A percentile compares a stretch with the other conserved stretches of the same genome.
These are phyloP conservation scores for Cutaneotrichosporon cutaneum DNA, from an alignment of 1,284 basidiomycete genomes.

Conservation along the genomic window DNA sequence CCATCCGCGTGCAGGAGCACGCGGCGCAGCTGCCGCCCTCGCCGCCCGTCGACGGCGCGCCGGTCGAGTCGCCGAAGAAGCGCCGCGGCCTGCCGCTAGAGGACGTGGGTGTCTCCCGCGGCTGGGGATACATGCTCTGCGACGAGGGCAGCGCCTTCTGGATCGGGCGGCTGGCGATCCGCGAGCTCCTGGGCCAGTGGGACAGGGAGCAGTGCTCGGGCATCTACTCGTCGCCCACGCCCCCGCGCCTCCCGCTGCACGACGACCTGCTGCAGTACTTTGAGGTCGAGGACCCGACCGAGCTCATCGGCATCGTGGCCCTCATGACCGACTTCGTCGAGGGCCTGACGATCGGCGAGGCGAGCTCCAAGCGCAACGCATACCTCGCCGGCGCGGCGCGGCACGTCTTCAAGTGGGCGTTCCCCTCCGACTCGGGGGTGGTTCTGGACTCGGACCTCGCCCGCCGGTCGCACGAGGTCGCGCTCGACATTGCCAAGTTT, in stretches of 20 bases:
- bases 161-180: slow-evolving; percentile 44
- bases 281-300: slow-evolving; percentile 35
- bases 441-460: slow-evolving; percentile 13
- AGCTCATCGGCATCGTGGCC: slow-evolving; percentile 39
- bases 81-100: slow-evolving; percentile 33
- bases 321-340: slow-evolving; percentile 33
- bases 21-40: slow-evolving; percentile 15
- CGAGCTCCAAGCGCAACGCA: slow-evolving; percentile 41
- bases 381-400: slow-evolving; percentile 41
- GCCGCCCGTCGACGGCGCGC: slow-evolving; percentile 12
- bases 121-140: slow-evolving; percentile 49
- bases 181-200: slow-evolving; percentile 33
- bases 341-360: slow-evolving; percentile 34
- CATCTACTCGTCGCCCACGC: slow-evolving; percentile 30
- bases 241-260: slow-evolving; percentile 33
- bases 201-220: slow-evolving; percentile 35
- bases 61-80: background rate
- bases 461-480: slow-evolving; percentile 26
- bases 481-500: slow-evolving; percentile 29
- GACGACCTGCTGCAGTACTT: slow-evolving; percentile 43
- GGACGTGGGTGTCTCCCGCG: slow-evolving; percentile 39
- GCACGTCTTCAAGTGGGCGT: slow-evolving; percentile 42
- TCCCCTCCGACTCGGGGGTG: slow-evolving; percentile 32
- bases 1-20: slow-evolving; percentile 29
- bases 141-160: slow-evolving; percentile 49